These are phyloP conservation scores for Cenococcum geophilum DNA, from an alignment of 495 filamentous ascomycete genomes.

Conservation along the genomic window DNA sequence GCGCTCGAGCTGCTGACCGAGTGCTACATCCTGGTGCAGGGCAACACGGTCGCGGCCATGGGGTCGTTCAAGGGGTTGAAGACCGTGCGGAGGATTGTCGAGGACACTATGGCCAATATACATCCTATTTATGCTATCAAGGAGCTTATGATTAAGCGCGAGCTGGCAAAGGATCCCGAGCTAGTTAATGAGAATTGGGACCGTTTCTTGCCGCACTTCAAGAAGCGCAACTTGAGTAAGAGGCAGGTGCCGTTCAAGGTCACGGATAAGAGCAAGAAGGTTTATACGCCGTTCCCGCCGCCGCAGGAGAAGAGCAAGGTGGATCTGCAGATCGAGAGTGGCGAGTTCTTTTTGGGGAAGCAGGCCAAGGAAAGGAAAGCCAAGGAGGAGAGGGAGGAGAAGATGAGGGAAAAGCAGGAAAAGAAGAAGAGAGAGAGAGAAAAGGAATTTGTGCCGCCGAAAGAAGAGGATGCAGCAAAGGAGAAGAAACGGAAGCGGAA, in stretches of 20 bases:
- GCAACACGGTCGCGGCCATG: conserved; percentile 91
- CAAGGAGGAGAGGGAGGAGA: conserved; percentile 71
- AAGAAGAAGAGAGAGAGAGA: conserved; percentile 82
- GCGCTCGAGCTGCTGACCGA: conserved; percentile 91
- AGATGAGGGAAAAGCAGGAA: conserved; percentile 74
- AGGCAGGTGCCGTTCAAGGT: conserved; percentile 77
- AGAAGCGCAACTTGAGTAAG: conserved; percentile 87
- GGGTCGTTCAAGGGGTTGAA: conserved; percentile 88
- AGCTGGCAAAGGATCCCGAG: conserved; percentile 90
- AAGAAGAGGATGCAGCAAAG: conserved; percentile 53
- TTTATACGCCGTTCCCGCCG: conserved; percentile 73
- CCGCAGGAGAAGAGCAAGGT: conserved; percentile 91
- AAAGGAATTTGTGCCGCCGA: conserved; percentile 78
- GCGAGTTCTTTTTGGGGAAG: conserved; percentile 92
- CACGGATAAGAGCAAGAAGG: conserved; percentile 88
- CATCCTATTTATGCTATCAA: conserved; percentile 94
- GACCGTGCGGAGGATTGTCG: conserved; percentile 80
- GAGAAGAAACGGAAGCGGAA: conserved; percentile 54
- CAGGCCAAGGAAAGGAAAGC: conserved; percentile 79
- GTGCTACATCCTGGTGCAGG: conserved; percentile 93
- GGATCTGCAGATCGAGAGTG: conserved; percentile 94
- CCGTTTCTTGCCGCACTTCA: conserved; percentile 95
- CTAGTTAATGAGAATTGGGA: conserved; percentile 87
- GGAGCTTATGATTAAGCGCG: conserved; percentile 97
- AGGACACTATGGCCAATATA: conserved; percentile 95